Evolutionary conservation across 2,329 filamentous ascomycete genomes (phyloP).

Genomic region (Venturia pyrina): DNA sequence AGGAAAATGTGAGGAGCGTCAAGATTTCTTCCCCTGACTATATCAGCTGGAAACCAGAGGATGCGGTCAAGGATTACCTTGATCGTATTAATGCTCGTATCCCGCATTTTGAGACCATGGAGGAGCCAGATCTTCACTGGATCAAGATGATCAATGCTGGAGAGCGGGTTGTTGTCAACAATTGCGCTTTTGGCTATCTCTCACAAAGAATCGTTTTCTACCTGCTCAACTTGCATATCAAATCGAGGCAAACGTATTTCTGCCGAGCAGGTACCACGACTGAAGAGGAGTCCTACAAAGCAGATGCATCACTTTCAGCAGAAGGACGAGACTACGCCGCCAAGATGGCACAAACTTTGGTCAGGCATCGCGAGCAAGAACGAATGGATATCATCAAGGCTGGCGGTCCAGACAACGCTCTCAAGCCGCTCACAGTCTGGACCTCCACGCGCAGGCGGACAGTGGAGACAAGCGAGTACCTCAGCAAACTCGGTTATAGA

Average conservation of each 20-base stretch:
- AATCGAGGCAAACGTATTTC: conserved; percentile 88
- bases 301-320: conserved; percentile 73
- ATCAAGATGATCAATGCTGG: conserved; percentile 99
- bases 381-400: conserved; percentile 57
- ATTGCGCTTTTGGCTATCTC: conserved; percentile 91
- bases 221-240: conserved; percentile 94
- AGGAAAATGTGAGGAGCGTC: conserved; percentile 92
- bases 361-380: conserved; percentile 77
- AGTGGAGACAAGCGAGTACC: conserved; percentile 74
- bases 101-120: conserved; percentile 93
- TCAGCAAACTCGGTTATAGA: conserved; percentile 72
- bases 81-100: conserved; percentile 85
- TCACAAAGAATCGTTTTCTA: conserved; percentile 98
- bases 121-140: conserved; percentile 87
- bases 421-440: conserved; percentile 84
- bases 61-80: conserved; percentile 86
- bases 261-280: conserved; percentile 73
- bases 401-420: conserved; percentile 55
- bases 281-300: conserved; percentile 87
- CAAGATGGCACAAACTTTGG: conserved; percentile 75
- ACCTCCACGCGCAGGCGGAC: conserved; percentile 86
- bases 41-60: conserved; percentile 79
- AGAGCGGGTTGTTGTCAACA: conserved; percentile 88
- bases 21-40: conserved; percentile 99
- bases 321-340: conserved; percentile 63